Percentiles rank a stretch among this genome's conserved stretches.
Evolutionary conservation across 139 green algal genomes (phyloP).

Genomic region (Volvox reticuliferus): DNA sequence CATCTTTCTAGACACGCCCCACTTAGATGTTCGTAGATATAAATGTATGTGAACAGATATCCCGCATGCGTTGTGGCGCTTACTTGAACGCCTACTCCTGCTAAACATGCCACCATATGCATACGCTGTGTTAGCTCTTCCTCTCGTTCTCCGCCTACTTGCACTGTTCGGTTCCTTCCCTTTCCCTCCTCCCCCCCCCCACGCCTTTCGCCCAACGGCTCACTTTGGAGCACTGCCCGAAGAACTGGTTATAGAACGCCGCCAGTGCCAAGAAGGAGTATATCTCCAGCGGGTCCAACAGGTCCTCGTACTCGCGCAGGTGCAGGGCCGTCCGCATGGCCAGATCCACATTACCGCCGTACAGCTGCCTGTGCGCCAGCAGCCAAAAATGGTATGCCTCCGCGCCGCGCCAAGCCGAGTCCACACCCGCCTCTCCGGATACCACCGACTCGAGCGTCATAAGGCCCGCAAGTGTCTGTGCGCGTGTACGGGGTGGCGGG

Average conservation of each 20-base stretch:
- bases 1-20: too few relatives aligned
- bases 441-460: slow-evolving; percentile 76
- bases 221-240: slow-evolving; percentile 75
- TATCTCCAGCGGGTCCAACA: slow-evolving; percentile 73
- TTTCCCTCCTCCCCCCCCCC: not conserved
- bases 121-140: too few relatives aligned
- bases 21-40: too few relatives aligned
- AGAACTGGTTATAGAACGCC: slow-evolving; percentile 83
- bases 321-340: slow-evolving; percentile 80
- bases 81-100: too few relatives aligned
- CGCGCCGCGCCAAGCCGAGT: slow-evolving; percentile 80
- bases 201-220: not conserved
- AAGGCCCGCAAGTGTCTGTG: slow-evolving; percentile 78
- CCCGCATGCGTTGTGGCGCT: too few relatives aligned
- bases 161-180: too few relatives aligned
- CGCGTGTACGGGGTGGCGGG: not conserved
- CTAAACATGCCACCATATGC: too few relatives aligned
- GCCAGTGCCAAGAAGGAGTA: slow-evolving; percentile 82
- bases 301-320: slow-evolving; percentile 80
- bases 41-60: too few relatives aligned
- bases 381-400: slow-evolving; percentile 91
- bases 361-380: slow-evolving; percentile 75
- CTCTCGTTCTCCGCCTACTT: too few relatives aligned
- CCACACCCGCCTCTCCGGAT: slow-evolving; percentile 44
- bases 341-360: slow-evolving; percentile 64